Percentiles rank a stretch among this genome's conserved stretches.
Evolutionary conservation across 2,329 filamentous ascomycete genomes (phyloP).

Genomic region (Colletotrichum plurivorum): DNA sequence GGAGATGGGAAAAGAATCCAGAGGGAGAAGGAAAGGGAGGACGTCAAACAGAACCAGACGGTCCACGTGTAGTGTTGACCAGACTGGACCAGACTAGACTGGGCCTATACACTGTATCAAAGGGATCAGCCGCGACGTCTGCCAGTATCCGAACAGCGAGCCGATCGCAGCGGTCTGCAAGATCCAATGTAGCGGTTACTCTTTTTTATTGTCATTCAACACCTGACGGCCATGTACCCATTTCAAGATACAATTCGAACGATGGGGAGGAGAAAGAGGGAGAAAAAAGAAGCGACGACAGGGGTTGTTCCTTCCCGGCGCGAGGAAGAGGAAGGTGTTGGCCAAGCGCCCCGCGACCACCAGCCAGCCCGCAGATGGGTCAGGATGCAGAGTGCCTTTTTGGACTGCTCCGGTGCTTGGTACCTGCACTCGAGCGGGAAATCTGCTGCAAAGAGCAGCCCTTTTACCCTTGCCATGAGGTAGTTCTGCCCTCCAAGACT

Average conservation of each 20-base stretch:
- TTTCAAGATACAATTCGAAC: too few species aligned
- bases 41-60: conserved; percentile 5
- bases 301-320: conserved; percentile 25
- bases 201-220: neutral
- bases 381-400: conserved; percentile 25
- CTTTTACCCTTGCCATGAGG: conserved; percentile 9
- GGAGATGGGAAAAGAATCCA: conserved; percentile 30
- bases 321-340: conserved; percentile 18
- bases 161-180: too few species aligned
- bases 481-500: too few species aligned
- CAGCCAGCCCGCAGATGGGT: conserved; percentile 35
- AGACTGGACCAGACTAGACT: neutral
- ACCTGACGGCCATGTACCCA: too few species aligned
- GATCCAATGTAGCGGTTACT: neutral
- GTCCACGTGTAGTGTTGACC: neutral
- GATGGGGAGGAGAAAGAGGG: conserved; percentile 1
- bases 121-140: conserved; percentile 10
- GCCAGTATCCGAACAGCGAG: conserved; percentile 13
- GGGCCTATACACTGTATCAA: too few species aligned
- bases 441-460: conserved; percentile 21
- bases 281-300: conserved; percentile 1
- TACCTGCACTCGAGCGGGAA: conserved; percentile 24
- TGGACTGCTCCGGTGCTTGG: conserved; percentile 9
- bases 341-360: conserved; percentile 37
- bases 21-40: conserved; percentile 39